Percentiles rank a stretch among this genome's conserved stretches.
Evolutionary conservation across 495 filamentous ascomycete genomes (phyloP).

Genomic region (Penicillium pancosmium): DNA sequence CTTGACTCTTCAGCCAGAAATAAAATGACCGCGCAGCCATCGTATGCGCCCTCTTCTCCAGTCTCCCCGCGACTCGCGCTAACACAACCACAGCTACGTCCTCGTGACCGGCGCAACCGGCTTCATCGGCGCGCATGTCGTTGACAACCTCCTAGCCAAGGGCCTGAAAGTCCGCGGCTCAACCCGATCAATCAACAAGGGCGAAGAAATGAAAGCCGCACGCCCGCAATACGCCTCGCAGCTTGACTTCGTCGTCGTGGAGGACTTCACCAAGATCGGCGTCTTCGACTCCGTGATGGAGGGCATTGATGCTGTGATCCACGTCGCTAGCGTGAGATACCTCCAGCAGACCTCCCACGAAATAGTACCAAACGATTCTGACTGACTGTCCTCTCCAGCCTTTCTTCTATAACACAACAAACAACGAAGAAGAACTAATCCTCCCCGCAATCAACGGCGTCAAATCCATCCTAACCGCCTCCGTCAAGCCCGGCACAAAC

Average conservation of each 20-base stretch:
- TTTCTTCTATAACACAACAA: slow-evolving; percentile 38
- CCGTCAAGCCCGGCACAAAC: slow-evolving; percentile 53
- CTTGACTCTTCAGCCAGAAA: too few relatives aligned
- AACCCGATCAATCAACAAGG: slow-evolving; percentile 33
- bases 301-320: slow-evolving; percentile 41
- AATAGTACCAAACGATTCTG: too few relatives aligned
- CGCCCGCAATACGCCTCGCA: slow-evolving; percentile 33
- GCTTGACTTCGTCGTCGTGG: slow-evolving; percentile 40
- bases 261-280: slow-evolving; percentile 39
- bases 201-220: slow-evolving; percentile 34
- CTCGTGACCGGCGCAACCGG: slow-evolving; percentile 48
- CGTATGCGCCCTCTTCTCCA: neutral
- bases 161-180: slow-evolving; percentile 42
- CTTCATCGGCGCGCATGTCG: slow-evolving; percentile 46
- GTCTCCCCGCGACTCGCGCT: neutral
- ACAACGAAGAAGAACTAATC: slow-evolving; percentile 70
- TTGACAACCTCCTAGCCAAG: slow-evolving; percentile 34
- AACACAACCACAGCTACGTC: slow-evolving; percentile 17
- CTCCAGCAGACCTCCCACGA: too few relatives aligned
- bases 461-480: slow-evolving; percentile 24
- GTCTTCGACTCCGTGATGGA: slow-evolving; percentile 39
- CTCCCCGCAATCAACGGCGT: slow-evolving; percentile 67
- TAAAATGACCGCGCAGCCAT: neutral
- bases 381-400: slow-evolving; percentile 10
- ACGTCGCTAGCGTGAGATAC: slow-evolving; percentile 41